Base-by-base conservation (phyloP, 2,329 filamentous ascomycete genomes). In the Colletotrichum theobromicola region DNA sequence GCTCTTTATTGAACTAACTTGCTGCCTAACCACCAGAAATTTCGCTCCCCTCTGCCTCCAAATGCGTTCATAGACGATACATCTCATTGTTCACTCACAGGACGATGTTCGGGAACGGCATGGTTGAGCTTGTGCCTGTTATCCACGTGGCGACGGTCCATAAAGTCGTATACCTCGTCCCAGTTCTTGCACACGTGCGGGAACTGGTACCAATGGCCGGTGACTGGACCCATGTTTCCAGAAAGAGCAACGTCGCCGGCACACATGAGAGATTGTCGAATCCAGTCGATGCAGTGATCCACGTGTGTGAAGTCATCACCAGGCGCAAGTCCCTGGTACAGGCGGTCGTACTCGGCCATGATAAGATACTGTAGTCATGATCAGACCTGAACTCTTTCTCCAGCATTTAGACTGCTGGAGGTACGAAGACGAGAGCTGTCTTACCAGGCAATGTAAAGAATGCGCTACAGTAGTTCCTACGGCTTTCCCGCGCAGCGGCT, bases 101-200 rank as follows among this genome's bases (percentile, higher is more conserved):
- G 57, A 5, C 57, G 57, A 61, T 61, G 57, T 5, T 61, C 57
- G 30, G 57, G 57, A 5, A 63, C 60, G 2, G 34, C 34, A 30
- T 63, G 60, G 16, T 63, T 63, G 4, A 35, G 60, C 60, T 63
- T 63, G 24, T 63, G 60, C 18, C 60, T 63, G 34, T 63, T 42
- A 63, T 63, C 32, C 9, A 63, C 34, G 24, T 63, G 60, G 4
- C 60, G 34, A 32, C 60, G 60, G 18, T 61, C 30, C 57, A 61
- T 61, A 7, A 61, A 61, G 30, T 61, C 57, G 30, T 61, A 61
- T 18, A 61, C 57, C 57, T 61, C 57, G 10, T 61, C 57, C 57
- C 57, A 61, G 4, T 61, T 61, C 57, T 61, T 61, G 5, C 57
- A 61, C 9, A 61, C 57, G 7, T 61, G 57, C 2, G 30, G 57